Evolutionary conservation across 2,329 filamentous ascomycete genomes (phyloP), one percentile per base, ranked within the genome.

Genomic region (Amauroascus verrucosus): DNA sequence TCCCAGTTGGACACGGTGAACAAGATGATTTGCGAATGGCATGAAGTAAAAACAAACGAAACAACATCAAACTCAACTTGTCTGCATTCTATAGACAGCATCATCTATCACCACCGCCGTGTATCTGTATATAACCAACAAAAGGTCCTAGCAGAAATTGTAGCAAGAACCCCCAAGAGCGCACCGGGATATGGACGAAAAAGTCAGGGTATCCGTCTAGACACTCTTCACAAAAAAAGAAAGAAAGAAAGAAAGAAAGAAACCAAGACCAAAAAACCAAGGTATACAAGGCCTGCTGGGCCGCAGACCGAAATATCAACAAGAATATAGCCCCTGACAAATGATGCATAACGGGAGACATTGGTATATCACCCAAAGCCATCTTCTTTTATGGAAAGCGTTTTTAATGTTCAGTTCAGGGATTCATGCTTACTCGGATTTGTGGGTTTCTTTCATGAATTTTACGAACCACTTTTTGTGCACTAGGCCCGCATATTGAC

Each of bases 401-500:
- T n/a, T 41, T 24, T 40, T 13, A 24, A 16, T 38, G 7, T 2
- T 24, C 18, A n/a, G n/a, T n/a, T n/a, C n/a, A n/a, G n/a, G n/a
- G n/a, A n/a, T 32, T 48, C 20, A 48, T 24, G 40, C 50, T 26
- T 16, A 18, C 35, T 48, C 51, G 16, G 43, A 48, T 35, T 57
- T 55, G 22, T 55, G 52, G 8, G 32, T 53, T 40, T 94, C 85
- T 60, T 90, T 88, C 70, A 95, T 85, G 66, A 95, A 96, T 68
- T 88, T 90, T 56, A 95, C 91, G 73, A 98, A 97, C 3, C 83
- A 84, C 75, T 98, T 98, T 75, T 97, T 97, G 70, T 98, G 93
- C 48, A 95, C 88, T 76, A 98, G 80, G 57, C 93, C 93, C 1
- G 86, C 86, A 70, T 88, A 98, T 57, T 81, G 82, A 22, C 93